Percentiles rank a stretch among this genome's conserved stretches.
phyloP scores from a whole-genome alignment of 1,284 basidiomycete genomes.

The Coriolopsis trogii region DNA sequence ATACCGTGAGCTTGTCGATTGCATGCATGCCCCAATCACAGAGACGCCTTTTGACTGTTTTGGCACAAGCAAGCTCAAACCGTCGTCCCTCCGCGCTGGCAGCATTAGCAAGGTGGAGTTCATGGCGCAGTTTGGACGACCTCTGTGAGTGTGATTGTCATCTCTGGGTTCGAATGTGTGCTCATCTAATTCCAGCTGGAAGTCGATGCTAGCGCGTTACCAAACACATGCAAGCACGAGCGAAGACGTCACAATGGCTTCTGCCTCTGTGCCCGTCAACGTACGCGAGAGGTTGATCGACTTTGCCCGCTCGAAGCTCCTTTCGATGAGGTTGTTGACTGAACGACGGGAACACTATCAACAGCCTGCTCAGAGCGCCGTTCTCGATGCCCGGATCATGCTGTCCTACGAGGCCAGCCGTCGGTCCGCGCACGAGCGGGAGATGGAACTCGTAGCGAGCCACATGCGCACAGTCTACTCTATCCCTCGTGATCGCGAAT shows the following conservation, averaged over 20 bases:
- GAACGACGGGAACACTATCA: background rate
- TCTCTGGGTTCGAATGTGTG: background rate
- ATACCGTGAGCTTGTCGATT: background rate
- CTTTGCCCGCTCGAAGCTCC: too few species aligned
- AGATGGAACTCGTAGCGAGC: conserved; percentile 8
- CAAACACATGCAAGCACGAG: background rate
- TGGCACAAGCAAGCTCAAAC: background rate
- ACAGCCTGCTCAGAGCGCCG: background rate
- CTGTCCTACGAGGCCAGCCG: background rate
- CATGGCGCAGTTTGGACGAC: too few species aligned
- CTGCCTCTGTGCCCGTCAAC: too few species aligned
- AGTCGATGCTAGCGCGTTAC: background rate
- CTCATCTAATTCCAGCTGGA: background rate
- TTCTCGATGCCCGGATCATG: conserved; percentile 5
- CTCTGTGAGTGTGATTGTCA: background rate
- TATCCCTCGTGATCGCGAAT: too few species aligned
- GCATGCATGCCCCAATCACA: conserved; percentile 4
- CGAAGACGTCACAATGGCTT: background rate
- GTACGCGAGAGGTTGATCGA: too few species aligned
- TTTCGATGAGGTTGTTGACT: background rate
- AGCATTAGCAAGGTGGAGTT: background rate
- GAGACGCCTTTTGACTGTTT: conserved; percentile 12
- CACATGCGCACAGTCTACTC: conserved; percentile 16
- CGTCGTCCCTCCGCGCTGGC: background rate
- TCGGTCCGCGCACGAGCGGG: background rate